A percentile compares a stretch with the other conserved stretches of the same genome.
Conservation (phyloP, 352 stramenopile species). For the Globisporangium uncinulatum region DNA sequence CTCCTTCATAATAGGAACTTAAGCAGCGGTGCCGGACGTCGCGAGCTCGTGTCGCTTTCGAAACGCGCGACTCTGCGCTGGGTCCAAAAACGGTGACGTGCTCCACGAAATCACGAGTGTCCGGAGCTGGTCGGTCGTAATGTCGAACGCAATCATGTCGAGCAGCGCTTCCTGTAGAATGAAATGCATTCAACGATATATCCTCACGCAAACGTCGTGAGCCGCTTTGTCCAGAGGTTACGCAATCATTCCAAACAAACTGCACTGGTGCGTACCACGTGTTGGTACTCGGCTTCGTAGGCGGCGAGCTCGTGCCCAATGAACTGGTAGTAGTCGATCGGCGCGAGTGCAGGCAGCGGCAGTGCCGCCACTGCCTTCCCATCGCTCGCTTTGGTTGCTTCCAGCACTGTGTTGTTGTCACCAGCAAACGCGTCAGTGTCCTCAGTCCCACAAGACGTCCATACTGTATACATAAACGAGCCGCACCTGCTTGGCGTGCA, state of each 20-base stretch:
- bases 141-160: constrained; percentile 61
- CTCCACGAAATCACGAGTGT: constrained; percentile 81
- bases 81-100: constrained; percentile 72
- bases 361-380: not conserved
- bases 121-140: constrained; percentile 57
- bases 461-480: not conserved
- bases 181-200: not conserved
- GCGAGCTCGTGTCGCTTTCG: constrained; percentile 26
- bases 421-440: not conserved
- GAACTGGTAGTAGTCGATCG: constrained; percentile 70
- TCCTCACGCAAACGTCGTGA: not conserved
- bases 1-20: not conserved
- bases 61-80: constrained; percentile 36
- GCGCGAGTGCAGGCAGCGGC: constrained; percentile 22
- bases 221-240: not conserved
- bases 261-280: constrained; percentile 42
- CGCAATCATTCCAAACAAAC: not conserved
- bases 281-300: constrained; percentile 79
- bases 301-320: constrained; percentile 54
- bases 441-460: not conserved
- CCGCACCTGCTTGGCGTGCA: constrained; percentile 30
- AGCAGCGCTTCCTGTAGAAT: constrained; percentile 47
- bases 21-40: not conserved
- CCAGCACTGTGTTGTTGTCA: constrained; percentile 7
- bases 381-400: not conserved